Evolutionary conservation across 2,329 filamentous ascomycete species (phyloP).

Genomic region (Ophiocordyceps robertsii): DNA sequence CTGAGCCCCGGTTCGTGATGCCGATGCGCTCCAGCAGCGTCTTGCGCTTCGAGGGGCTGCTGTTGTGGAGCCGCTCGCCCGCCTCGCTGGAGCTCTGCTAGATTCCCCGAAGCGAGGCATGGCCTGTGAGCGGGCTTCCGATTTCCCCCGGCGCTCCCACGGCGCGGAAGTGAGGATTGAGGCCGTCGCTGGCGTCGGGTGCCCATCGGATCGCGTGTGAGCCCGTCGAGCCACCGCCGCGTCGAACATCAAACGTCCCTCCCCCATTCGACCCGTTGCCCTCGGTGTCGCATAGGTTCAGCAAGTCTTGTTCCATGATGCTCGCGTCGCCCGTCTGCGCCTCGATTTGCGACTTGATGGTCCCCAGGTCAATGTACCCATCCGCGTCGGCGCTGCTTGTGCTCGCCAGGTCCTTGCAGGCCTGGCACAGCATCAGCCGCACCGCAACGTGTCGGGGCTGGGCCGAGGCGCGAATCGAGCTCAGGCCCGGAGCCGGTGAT

Average conservation of each 20-base stretch:
- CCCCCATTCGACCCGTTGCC: conserved; percentile 78
- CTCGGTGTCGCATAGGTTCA: conserved; percentile 81
- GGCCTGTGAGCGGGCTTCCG: conserved; percentile 47
- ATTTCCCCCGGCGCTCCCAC: conserved; percentile 54
- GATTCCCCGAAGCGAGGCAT: conserved; percentile 21
- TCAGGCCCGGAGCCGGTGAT: conserved; percentile 15
- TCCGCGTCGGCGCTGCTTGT: conserved; percentile 29
- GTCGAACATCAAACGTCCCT: conserved; percentile 65
- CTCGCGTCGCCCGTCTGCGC: conserved; percentile 29
- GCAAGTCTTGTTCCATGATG: conserved; percentile 49
- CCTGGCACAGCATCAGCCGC: conserved; percentile 61
- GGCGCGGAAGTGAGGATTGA: conserved; percentile 25
- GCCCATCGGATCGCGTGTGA: conserved; percentile 39
- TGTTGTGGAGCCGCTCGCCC: conserved; percentile 1
- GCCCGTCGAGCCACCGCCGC: conserved; percentile 26
- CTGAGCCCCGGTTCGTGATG: not conserved
- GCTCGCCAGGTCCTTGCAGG: conserved; percentile 51
- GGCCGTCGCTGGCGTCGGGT: conserved; percentile 31
- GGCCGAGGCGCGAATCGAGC: conserved; percentile 18
- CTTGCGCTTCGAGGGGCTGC: conserved; percentile 6
- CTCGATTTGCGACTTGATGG: conserved; percentile 53
- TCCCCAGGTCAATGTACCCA: conserved; percentile 56
- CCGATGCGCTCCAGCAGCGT: conserved; percentile 7
- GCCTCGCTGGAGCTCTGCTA: conserved; percentile 13
- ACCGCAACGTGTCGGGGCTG: conserved; percentile 56